Evolutionary conservation across 306 rosid species (phyloP), one percentile per base, ranked within the genome.

Genomic region (Glycyrrhiza uralensis): DNA sequence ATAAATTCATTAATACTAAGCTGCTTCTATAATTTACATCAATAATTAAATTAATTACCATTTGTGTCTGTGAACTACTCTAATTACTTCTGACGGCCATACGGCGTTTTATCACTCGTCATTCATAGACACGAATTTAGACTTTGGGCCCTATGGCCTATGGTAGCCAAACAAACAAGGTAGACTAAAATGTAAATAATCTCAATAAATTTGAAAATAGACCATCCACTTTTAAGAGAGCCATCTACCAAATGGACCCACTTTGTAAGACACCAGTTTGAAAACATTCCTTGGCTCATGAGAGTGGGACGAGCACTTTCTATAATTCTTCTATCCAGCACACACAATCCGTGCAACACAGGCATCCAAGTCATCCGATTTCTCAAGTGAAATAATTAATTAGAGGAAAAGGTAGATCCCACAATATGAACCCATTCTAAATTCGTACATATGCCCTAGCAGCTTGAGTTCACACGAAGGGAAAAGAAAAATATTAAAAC

Each of bases 81-180:
- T 26, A 4, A n/a, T n/a, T n/a, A n/a, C n/a, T n/a, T n/a, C n/a
- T 4, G 32, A 15, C 76, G 42, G 5, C 45, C 62, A 56, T 18
- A 15, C 2, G 14, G 7, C 10, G 7, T 17, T 44, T 32, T 26
- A 49, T 47, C 42, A 28, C 46, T 44, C 35, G 15, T 1, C 15
- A 12, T 28, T 49, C 13, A 6, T 0, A 5, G 11, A 55, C 9
- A 70, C 58, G 32, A 12, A 10, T 54, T 69, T 24, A 15, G 33
- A 46, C 12, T 41, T 66, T 24, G 63, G 84, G 38, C 55, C 67
- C 36, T 61, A 62, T 33, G 18, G 11, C 10, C n/a, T n/a, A n/a
- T 2, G 0, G 14, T 0, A 62, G 51, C 60, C 32, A 50, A 79
- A 67, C 14, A 67, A 63, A 69, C 70, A 70, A 10, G 19, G 39